phyloP scores from a whole-genome alignment of 73 alveolate genomes.

The Tetrahymena elliotti region DNA sequence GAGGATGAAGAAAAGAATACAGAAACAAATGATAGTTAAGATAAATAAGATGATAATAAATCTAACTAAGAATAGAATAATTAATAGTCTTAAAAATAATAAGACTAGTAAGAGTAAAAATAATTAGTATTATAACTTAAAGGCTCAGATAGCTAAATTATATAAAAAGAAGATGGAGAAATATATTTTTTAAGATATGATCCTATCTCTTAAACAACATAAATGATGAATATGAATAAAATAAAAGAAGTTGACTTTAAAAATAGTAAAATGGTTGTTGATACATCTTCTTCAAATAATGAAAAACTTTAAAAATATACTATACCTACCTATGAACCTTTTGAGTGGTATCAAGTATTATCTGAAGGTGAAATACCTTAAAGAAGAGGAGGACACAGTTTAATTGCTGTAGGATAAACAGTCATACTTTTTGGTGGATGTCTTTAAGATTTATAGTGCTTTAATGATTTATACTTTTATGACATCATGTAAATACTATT shows the following conservation, averaged over 20 bases:
- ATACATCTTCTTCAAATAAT: background rate
- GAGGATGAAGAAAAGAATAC: background rate
- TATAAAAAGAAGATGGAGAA: background rate
- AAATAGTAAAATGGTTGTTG: background rate
- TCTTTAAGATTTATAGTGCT: conserved; percentile 18
- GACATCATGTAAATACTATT: background rate
- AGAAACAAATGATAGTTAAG: background rate
- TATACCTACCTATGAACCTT: background rate
- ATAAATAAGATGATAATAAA: background rate
- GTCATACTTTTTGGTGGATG: conserved; percentile 40
- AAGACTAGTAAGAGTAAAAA: background rate
- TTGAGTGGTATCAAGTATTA: conserved; percentile 27
- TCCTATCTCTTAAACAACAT: background rate
- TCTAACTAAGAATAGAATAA: background rate
- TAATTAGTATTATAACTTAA: background rate
- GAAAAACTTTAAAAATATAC: background rate
- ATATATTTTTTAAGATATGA: background rate
- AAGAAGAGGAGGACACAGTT: conserved; percentile 40
- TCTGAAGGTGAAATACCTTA: conserved; percentile 18
- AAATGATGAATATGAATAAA: background rate
- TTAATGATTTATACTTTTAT: conserved; percentile 19
- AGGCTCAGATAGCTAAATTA: background rate
- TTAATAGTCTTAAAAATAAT: background rate
- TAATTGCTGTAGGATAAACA: conserved; percentile 20
- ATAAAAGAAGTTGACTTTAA: background rate